Percentiles rank a stretch among this genome's conserved stretches.
phyloP scores from a whole-genome alignment of 2,329 filamentous ascomycete species.

The Curvularia hawaiiensis region DNA sequence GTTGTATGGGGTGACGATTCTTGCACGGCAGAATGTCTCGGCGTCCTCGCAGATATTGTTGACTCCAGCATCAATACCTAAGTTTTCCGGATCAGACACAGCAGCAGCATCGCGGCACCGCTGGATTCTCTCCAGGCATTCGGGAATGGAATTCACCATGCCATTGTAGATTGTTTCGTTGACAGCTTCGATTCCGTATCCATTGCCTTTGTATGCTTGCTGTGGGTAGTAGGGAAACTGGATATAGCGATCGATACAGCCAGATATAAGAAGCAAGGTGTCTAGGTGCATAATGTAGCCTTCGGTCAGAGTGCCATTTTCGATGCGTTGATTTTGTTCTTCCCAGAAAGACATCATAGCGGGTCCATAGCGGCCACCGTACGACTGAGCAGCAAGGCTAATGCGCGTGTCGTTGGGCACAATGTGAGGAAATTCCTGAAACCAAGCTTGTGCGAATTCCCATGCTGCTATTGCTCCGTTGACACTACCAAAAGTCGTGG shows the following conservation, averaged over 20 bases:
- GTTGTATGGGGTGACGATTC: conserved; percentile 25
- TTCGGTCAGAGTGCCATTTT: conserved; percentile 16
- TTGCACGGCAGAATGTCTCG: conserved; percentile 50
- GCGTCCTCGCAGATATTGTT: conserved; percentile 58
- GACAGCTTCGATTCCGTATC: conserved; percentile 18
- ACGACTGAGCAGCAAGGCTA: conserved; percentile 26
- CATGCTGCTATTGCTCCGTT: conserved; percentile 28
- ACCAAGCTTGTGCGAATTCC: conserved; percentile 29
- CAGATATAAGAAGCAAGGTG: conserved; percentile 18
- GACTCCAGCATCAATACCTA: conserved; percentile 21
- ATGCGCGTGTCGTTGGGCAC: conserved; percentile 26
- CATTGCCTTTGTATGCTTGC: conserved; percentile 18
- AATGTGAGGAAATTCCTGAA: conserved; percentile 29
- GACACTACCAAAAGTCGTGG: conserved; percentile 24
- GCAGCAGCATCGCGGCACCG: conserved; percentile 21
- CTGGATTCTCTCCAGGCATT: conserved; percentile 24
- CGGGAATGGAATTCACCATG: conserved; percentile 20
- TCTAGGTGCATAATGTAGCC: conserved; percentile 19
- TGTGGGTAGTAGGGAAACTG: conserved; percentile 20
- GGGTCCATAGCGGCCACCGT: conserved; percentile 20
- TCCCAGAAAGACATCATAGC: conserved; percentile 23
- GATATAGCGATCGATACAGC: conserved; percentile 17
- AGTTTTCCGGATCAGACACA: conserved; percentile 46
- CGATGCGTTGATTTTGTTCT: conserved; percentile 21
- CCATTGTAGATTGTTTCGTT: conserved; percentile 24